Conservation (phyloP, 352 stramenopile genomes). For the Globisporangium takayamanum region DNA sequence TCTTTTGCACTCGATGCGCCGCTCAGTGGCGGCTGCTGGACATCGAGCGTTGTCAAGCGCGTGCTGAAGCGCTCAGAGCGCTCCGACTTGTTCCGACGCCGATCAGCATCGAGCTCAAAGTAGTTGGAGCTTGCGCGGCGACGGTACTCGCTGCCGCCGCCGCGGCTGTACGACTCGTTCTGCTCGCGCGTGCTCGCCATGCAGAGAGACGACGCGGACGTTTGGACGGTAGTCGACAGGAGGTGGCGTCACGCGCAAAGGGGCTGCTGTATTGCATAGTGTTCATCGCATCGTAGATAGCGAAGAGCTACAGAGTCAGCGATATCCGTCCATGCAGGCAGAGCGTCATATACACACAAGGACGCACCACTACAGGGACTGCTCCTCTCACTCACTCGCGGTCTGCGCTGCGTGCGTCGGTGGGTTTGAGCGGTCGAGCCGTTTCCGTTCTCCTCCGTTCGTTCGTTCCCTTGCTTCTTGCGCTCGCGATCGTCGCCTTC, state of each 20-base stretch:
- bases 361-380: no score
- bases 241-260: no score
- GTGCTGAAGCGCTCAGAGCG: constrained; percentile 52
- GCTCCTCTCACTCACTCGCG: not conserved
- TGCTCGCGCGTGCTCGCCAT: constrained; percentile 8
- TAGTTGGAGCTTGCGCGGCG: constrained; percentile 76
- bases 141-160: constrained; percentile 17
- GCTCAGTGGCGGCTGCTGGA: constrained; percentile 20
- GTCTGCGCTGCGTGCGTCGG: not conserved
- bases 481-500: not conserved
- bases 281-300: no score
- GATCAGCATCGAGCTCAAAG: constrained; percentile 73
- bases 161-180: constrained; percentile 9
- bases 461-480: not conserved
- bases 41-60: constrained; percentile 51
- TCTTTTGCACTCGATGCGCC: constrained; percentile 13
- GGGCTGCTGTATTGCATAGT: no score
- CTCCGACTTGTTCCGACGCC: constrained; percentile 66
- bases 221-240: not conserved
- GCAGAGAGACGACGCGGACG: not conserved
- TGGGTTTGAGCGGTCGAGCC: not conserved
- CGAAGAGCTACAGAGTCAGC: no score
- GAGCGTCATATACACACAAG: no score
- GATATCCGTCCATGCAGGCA: no score
- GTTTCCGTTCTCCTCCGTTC: not conserved